Conservation (phyloP, 2,329 filamentous ascomycete species). For the Claviceps fusiformis region DNA sequence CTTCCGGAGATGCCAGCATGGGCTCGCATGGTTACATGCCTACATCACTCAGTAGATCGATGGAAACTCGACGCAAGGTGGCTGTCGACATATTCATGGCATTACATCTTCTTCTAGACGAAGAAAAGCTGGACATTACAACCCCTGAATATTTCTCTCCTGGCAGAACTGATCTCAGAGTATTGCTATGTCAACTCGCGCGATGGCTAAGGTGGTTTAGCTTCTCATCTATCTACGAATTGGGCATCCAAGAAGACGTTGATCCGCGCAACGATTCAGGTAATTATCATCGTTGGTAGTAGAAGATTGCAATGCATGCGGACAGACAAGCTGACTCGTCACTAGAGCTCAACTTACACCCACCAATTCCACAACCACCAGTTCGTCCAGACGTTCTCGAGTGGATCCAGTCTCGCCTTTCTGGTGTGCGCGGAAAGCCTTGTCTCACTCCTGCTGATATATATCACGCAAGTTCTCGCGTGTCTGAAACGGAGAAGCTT, state of each 20-base stretch:
- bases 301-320: background rate
- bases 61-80: conserved; percentile 44
- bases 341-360: conserved; percentile 19
- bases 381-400: conserved; percentile 31
- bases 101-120: conserved; percentile 78
- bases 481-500: conserved; percentile 21
- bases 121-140: conserved; percentile 65
- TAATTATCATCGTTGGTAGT: conserved; percentile 11
- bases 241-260: conserved; percentile 38
- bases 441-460: conserved; percentile 33
- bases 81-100: conserved; percentile 58
- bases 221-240: conserved; percentile 34
- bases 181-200: conserved; percentile 66
- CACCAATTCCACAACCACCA: conserved; percentile 20
- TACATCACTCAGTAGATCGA: conserved; percentile 38
- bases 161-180: conserved; percentile 43
- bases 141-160: conserved; percentile 29
- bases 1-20: conserved; percentile 40
- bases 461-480: conserved; percentile 25
- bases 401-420: conserved; percentile 38
- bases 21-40: conserved; percentile 49
- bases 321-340: conserved; percentile 4
- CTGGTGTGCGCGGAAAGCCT: conserved; percentile 19
- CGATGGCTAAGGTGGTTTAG: conserved; percentile 63
- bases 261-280: conserved; percentile 26